phyloP scores from a whole-genome alignment of 768 basidiomycete genomes.

The Steccherinum ochraceum region DNA sequence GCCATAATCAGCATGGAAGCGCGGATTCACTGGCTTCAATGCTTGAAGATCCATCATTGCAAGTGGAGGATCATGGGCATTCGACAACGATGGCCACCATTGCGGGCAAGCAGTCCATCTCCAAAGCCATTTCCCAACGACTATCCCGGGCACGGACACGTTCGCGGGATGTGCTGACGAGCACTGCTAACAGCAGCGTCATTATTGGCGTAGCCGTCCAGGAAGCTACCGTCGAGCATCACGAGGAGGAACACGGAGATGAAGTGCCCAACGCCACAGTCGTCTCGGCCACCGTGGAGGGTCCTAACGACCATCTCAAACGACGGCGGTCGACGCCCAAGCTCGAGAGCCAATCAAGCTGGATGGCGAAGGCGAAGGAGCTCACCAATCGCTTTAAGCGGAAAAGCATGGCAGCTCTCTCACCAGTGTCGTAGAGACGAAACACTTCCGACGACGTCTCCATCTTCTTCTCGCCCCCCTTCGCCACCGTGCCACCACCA shows the following conservation, averaged over 20 bases:
- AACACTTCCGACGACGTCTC: neutral
- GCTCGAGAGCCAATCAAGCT: slow-evolving; percentile 8
- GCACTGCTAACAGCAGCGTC: slow-evolving; percentile 8
- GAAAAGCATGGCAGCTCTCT: slow-evolving; percentile 16
- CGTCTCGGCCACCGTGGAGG: slow-evolving; percentile 5
- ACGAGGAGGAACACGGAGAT: slow-evolving; percentile 2
- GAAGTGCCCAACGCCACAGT: slow-evolving; percentile 8
- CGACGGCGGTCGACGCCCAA: slow-evolving; percentile 12
- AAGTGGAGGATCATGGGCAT: slow-evolving; percentile 10
- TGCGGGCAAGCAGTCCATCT: slow-evolving; percentile 17
- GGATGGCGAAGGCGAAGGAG: slow-evolving; percentile 19
- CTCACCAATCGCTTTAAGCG: slow-evolving; percentile 16
- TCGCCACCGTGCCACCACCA: no score
- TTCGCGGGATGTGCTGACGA: slow-evolving; percentile 14
- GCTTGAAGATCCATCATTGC: slow-evolving; percentile 12
- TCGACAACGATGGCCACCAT: slow-evolving; percentile 19
- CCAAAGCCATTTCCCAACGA: slow-evolving; percentile 21
- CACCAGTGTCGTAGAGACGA: neutral
- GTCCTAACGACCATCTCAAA: slow-evolving; percentile 3
- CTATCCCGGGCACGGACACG: slow-evolving; percentile 18
- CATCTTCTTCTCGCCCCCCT: neutral
- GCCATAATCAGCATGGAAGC: slow-evolving; percentile 13
- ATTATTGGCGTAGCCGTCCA: slow-evolving; percentile 22
- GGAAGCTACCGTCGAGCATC: slow-evolving; percentile 20
- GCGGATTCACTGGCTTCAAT: slow-evolving; percentile 23